A percentile compares a stretch with the other conserved stretches of the same genome.
phyloP scores from a whole-genome alignment of 2,329 filamentous ascomycete species.

The Aspergillus piperis region DNA sequence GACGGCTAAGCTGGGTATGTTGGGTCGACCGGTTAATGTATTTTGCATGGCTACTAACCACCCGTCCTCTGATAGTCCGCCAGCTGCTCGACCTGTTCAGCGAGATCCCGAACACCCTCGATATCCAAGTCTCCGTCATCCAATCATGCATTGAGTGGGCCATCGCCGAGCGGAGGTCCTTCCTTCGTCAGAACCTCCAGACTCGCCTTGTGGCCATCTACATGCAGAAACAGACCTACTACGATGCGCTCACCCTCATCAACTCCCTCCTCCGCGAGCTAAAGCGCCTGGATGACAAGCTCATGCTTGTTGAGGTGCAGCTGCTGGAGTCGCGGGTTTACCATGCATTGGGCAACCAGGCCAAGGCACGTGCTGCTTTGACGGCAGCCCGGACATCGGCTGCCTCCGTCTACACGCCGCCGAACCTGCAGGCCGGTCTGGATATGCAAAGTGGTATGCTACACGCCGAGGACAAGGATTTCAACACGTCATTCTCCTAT shows the following conservation, averaged over 20 bases:
- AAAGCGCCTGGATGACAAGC: slow-evolving; percentile 97
- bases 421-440: slow-evolving; percentile 88
- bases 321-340: slow-evolving; percentile 96
- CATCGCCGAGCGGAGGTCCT: slow-evolving; percentile 87
- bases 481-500: slow-evolving; percentile 98
- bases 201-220: slow-evolving; percentile 89
- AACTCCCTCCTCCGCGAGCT: slow-evolving; percentile 94
- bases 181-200: slow-evolving; percentile 97
- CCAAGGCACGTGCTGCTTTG: slow-evolving; percentile 91
- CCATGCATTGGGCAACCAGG: slow-evolving; percentile 93
- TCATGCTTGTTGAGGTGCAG: slow-evolving; percentile 96
- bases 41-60: not conserved
- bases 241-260: slow-evolving; percentile 94
- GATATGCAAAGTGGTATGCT: slow-evolving; percentile 99
- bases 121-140: slow-evolving; percentile 91
- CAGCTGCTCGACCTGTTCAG: slow-evolving; percentile 95
- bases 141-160: slow-evolving; percentile 99
- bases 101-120: slow-evolving; percentile 89
- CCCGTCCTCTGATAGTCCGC: slow-evolving; percentile 64
- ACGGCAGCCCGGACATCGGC: slow-evolving; percentile 93
- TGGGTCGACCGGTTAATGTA: not conserved
- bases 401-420: slow-evolving; percentile 95
- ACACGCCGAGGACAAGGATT: slow-evolving; percentile 97
- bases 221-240: slow-evolving; percentile 97
- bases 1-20: slow-evolving; percentile 91